Evolutionary conservation across 805 yeast species (phyloP), one percentile per base, ranked within the genome.

Genomic region (Yamadazyma akitaensis): DNA sequence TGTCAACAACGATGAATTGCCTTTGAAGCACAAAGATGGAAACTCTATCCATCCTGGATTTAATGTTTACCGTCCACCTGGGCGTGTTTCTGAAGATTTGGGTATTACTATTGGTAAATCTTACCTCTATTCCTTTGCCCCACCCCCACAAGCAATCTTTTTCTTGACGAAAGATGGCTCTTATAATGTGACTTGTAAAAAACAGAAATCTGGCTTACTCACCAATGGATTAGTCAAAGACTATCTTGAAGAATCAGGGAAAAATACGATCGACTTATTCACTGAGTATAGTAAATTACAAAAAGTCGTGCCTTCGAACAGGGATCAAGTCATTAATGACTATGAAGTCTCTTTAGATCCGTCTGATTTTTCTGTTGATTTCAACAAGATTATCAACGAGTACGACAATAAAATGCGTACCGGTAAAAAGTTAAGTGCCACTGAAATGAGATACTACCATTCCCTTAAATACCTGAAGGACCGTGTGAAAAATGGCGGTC

Each of bases 91-190:
- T 4, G 60, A 55, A 44, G 57, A 57, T 14, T 45, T 56, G 25
- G 66, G 66, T 25, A 50, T 56, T 2, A 39, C 67, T 4, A 64
- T 63, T 31, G 62, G 63, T 48, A 71, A 71, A 51, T 67, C 77
- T 0, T 75, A 71, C 46, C 60, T 75, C 5, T 70, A 70, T 54
- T 59, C 73, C 0, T 67, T 61, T 42, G 78, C 72, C 1, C 72
- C 73, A 3, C 56, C 64, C 9, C 75, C 75, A 2, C 25, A 53
- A 51, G 41, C 62, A 46, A 49, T 75, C 21, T 57, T 74, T 9
- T 74, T 74, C 51, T 54, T 75, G 37, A 65, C 73, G 26, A 55
- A 56, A 17, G 66, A 64, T 10, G 75, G 74, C 8, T 57, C 65
- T 1, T 69, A 64, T 47, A 58, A 59, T 33, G 57, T 67, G 16